Conservation (phyloP, 2,329 filamentous ascomycete genomes). For the Fusarium concolor region DNA sequence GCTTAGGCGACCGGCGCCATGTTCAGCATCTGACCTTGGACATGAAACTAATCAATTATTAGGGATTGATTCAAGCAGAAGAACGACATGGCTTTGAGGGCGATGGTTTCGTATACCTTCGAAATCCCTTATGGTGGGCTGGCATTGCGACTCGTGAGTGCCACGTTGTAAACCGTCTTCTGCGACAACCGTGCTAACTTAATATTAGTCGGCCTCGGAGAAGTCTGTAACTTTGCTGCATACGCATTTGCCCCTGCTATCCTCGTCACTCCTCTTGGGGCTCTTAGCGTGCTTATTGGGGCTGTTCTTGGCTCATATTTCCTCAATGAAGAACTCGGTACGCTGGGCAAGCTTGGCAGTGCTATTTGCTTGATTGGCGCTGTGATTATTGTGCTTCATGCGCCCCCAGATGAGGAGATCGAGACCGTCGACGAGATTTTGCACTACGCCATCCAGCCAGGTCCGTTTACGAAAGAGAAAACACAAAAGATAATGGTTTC, state of each 20-base stretch:
- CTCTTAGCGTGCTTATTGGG: conserved; percentile 93
- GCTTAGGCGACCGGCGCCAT: neutral
- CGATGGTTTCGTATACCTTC: conserved; percentile 93
- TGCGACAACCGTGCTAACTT: conserved; percentile 34
- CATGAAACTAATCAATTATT: conserved; percentile 21
- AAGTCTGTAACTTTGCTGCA: conserved; percentile 96
- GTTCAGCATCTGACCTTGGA: neutral
- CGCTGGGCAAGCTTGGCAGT: conserved; percentile 91
- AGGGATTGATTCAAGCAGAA: conserved; percentile 91
- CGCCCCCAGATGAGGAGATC: conserved; percentile 92
- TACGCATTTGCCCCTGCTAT: conserved; percentile 99
- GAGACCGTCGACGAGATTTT: conserved; percentile 92
- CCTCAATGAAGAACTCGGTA: conserved; percentile 88
- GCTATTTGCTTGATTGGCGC: conserved; percentile 96
- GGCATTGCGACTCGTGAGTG: conserved; percentile 87
- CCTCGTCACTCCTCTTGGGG: conserved; percentile 93
- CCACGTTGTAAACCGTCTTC: neutral
- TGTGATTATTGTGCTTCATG: conserved; percentile 97
- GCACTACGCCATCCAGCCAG: conserved; percentile 88
- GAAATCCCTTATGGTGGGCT: conserved; percentile 97
- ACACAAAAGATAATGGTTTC: neutral
- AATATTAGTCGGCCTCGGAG: conserved; percentile 83
- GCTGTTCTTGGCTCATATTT: conserved; percentile 96
- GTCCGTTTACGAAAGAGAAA: conserved; percentile 59
- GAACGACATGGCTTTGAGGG: conserved; percentile 96